Evolutionary conservation across 2,329 filamentous ascomycete species (phyloP).

Genomic region (Teratosphaeria viscida): DNA sequence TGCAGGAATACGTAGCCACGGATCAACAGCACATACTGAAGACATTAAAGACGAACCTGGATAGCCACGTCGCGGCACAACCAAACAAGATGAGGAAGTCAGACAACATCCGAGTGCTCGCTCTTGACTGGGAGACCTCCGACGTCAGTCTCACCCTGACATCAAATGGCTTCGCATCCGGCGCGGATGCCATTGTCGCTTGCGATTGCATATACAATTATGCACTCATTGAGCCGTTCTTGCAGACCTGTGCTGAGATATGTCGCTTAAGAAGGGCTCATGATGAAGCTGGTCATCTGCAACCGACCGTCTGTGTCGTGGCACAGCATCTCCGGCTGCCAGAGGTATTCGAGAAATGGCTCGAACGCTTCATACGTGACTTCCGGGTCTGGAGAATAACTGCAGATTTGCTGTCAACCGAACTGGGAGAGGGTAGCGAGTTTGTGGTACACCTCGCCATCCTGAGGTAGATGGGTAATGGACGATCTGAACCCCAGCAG

Average conservation of each 20-base stretch:
- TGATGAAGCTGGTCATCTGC: constrained; percentile 1
- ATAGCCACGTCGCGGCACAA: constrained; percentile 40
- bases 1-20: constrained; percentile 63
- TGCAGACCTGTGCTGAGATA: constrained; percentile 61
- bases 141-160: constrained; percentile 37
- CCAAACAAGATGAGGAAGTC: not conserved
- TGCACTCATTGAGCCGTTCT: constrained; percentile 66
- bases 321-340: constrained; percentile 81
- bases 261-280: constrained; percentile 47
- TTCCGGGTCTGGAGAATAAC: constrained; percentile 73
- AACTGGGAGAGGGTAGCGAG: constrained; percentile 54
- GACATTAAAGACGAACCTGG: constrained; percentile 65
- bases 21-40: constrained; percentile 80
- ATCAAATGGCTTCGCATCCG: constrained; percentile 30
- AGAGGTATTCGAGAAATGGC: constrained; percentile 76
- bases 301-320: constrained; percentile 63
- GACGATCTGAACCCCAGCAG: no score
- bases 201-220: constrained; percentile 97
- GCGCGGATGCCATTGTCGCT: constrained; percentile 54
- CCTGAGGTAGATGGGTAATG: constrained; percentile 26
- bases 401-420: constrained; percentile 49
- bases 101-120: constrained; percentile 11
- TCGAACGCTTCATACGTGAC: constrained; percentile 51
- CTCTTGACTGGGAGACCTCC: constrained; percentile 72
- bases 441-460: constrained; percentile 77